phyloP scores from a whole-genome alignment of 169 alveolate genomes.

The Plasmodium vinckei region DNA sequence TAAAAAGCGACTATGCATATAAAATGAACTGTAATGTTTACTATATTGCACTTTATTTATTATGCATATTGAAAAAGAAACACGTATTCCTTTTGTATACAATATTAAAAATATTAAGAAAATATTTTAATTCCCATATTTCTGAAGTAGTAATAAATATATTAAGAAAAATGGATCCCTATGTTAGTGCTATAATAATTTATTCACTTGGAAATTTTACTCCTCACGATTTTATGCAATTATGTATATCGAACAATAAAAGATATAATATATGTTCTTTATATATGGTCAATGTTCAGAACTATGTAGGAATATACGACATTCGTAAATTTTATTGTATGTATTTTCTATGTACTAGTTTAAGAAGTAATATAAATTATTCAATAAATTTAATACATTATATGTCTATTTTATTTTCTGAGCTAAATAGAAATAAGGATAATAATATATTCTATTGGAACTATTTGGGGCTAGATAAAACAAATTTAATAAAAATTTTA shows the following conservation, averaged over 20 bases:
- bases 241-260: constrained; percentile 26
- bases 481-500: background rate
- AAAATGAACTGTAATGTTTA: constrained; percentile 69
- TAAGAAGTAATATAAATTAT: constrained; percentile 55
- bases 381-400: constrained; percentile 30
- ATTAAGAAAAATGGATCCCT: constrained; percentile 75
- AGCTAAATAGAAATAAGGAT: constrained; percentile 17
- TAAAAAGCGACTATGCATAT: constrained; percentile 59
- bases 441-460: constrained; percentile 37
- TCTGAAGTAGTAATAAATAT: constrained; percentile 62
- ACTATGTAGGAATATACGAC: constrained; percentile 72
- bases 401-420: constrained; percentile 50
- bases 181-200: constrained; percentile 69
- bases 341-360: constrained; percentile 60
- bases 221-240: constrained; percentile 70
- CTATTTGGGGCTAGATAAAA: constrained; percentile 32
- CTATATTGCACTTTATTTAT: constrained; percentile 45
- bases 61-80: constrained; percentile 56
- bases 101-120: constrained; percentile 47
- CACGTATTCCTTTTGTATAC: constrained; percentile 49
- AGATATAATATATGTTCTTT: constrained; percentile 44
- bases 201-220: constrained; percentile 56
- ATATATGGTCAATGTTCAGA: constrained; percentile 71
- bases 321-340: constrained; percentile 75
- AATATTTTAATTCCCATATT: constrained; percentile 33